phyloP scores from a whole-genome alignment of 345 rosid species.

The Populus simonii region DNA sequence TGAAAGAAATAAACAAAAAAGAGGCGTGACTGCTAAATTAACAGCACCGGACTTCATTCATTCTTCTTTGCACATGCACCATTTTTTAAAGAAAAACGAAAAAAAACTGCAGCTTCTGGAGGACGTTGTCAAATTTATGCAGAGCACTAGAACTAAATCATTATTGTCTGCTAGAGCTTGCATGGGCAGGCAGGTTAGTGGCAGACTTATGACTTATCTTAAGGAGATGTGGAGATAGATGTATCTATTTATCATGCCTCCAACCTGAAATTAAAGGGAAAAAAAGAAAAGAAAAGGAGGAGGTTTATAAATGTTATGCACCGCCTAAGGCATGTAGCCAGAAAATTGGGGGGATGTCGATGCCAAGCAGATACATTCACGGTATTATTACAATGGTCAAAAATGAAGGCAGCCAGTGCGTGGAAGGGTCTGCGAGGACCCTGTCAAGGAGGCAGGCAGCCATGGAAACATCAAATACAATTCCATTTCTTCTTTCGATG shows the following conservation, averaged over 20 bases:
- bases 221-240: background rate
- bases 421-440: background rate
- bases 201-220: background rate
- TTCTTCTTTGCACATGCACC: background rate
- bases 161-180: background rate
- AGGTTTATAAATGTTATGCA: background rate
- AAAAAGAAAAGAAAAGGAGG: too few species aligned
- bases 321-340: background rate
- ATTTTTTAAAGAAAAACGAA: background rate
- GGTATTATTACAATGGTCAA: background rate
- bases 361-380: background rate
- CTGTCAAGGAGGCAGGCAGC: too few species aligned
- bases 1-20: too few species aligned
- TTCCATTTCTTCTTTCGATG: background rate
- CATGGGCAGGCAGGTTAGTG: background rate
- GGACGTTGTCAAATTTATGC: background rate
- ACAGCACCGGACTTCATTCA: too few species aligned
- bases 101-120: background rate
- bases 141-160: background rate
- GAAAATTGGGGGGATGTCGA: background rate
- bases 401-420: background rate
- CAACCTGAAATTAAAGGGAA: background rate
- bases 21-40: too few species aligned
- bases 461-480: background rate
- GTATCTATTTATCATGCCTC: background rate